Conservation (phyloP, 192 early-diverging fungal species). For the Geranomyces variabilis region DNA sequence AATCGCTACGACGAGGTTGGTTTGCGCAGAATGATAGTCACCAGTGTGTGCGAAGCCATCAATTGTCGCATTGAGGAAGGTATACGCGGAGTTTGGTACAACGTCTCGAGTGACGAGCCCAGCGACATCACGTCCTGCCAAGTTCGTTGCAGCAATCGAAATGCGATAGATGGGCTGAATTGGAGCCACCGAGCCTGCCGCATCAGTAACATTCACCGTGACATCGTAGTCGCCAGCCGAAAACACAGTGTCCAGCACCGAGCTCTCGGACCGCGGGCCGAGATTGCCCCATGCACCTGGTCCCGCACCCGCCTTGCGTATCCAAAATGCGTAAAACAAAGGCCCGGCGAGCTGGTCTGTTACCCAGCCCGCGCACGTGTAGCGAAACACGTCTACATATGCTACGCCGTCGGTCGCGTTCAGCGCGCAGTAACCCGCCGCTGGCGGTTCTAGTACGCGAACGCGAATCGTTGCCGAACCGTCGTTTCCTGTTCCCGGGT, state of each 20-base stretch:
- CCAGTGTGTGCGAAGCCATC: not conserved
- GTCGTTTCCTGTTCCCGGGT: not conserved
- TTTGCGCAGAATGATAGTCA: slow-evolving; percentile 21
- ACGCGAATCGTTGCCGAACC: slow-evolving; percentile 2
- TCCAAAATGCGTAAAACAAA: slow-evolving; percentile 26
- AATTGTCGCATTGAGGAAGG: slow-evolving; percentile 23
- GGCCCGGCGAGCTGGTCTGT: slow-evolving; percentile 22
- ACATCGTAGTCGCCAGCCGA: slow-evolving; percentile 21
- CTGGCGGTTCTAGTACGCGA: not conserved
- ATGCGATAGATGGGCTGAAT: not conserved
- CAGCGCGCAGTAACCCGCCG: slow-evolving; percentile 17
- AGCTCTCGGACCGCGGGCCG: slow-evolving; percentile 3
- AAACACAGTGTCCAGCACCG: slow-evolving; percentile 19
- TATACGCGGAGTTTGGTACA: not conserved
- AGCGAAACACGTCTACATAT: slow-evolving; percentile 10
- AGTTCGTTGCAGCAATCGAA: not conserved
- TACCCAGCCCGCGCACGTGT: slow-evolving; percentile 23
- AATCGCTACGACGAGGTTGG: slow-evolving; percentile 21
- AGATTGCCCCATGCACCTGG: slow-evolving; percentile 14
- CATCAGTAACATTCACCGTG: slow-evolving; percentile 20
- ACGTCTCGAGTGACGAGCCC: not conserved
- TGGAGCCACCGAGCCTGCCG: slow-evolving; percentile 18
- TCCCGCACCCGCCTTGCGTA: not conserved
- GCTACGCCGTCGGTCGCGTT: not conserved
- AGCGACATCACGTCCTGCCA: not conserved